phyloP scores from a whole-genome alignment of 1,284 basidiomycete species.

The Volvariella volvacea region DNA sequence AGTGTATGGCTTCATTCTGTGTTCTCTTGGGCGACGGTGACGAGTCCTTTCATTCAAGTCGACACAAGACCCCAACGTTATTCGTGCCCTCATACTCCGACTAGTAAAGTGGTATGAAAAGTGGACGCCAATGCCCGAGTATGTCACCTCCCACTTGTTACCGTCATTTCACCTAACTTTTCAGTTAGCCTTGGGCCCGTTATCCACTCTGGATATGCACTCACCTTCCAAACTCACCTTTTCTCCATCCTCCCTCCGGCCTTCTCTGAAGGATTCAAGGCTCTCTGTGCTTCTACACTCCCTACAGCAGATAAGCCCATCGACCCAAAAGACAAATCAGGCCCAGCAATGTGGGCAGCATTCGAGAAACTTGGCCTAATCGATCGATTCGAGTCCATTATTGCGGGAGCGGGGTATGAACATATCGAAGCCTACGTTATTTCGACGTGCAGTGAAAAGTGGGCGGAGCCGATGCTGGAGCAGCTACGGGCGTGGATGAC shows the following conservation, averaged over 20 bases:
- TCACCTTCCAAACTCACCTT: slow-evolving; percentile 63
- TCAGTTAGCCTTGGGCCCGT: slow-evolving; percentile 49
- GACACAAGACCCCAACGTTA: slow-evolving; percentile 37
- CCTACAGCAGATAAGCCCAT: slow-evolving; percentile 25
- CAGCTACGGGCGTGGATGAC: slow-evolving; percentile 70
- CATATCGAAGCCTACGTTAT: slow-evolving; percentile 72
- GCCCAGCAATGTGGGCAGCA: slow-evolving; percentile 43
- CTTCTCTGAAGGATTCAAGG: slow-evolving; percentile 60
- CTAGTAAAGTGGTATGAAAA: slow-evolving; percentile 60
- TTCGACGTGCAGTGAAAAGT: slow-evolving; percentile 60
- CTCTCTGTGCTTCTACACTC: slow-evolving; percentile 54
- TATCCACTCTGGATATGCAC: slow-evolving; percentile 52
- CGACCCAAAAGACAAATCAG: slow-evolving; percentile 13
- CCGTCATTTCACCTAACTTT: slow-evolving; percentile 5
- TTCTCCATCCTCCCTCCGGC: slow-evolving; percentile 60
- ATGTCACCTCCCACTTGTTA: slow-evolving; percentile 22
- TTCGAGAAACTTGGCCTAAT: slow-evolving; percentile 74
- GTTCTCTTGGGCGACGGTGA: not conserved
- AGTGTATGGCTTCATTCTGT: slow-evolving; percentile 34
- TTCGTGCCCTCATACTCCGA: slow-evolving; percentile 47
- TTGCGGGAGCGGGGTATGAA: slow-evolving; percentile 80
- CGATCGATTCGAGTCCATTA: slow-evolving; percentile 79
- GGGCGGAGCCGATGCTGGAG: slow-evolving; percentile 62
- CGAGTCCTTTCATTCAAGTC: slow-evolving; percentile 24
- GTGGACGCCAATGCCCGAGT: slow-evolving; percentile 56